Percentiles rank a stretch among this genome's conserved stretches.
Conservation (phyloP, 2,329 filamentous ascomycete species). For the Phyllosticta citrichinensis region DNA sequence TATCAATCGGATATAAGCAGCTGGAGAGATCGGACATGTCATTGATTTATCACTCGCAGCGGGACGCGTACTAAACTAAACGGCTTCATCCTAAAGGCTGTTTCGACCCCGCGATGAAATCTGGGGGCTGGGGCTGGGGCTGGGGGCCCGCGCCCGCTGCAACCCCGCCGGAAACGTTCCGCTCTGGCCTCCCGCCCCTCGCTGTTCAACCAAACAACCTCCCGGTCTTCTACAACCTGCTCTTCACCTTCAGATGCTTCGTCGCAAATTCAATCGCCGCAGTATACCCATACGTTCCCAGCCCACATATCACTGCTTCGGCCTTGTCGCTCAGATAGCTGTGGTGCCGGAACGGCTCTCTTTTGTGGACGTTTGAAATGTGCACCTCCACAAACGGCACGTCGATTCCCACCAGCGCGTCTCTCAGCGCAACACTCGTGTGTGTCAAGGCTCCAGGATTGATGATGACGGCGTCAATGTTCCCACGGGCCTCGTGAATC, state of each 20-base stretch:
- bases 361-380: conserved; percentile 61
- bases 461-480: conserved; percentile 59
- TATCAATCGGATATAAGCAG: neutral
- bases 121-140: neutral
- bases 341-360: conserved; percentile 58
- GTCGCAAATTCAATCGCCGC: conserved; percentile 36
- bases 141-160: neutral
- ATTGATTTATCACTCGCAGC: neutral
- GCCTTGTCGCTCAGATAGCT: conserved; percentile 71
- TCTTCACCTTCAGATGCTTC: conserved; percentile 18
- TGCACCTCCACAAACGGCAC: conserved; percentile 74
- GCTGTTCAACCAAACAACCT: no score
- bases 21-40: neutral
- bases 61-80: conserved; percentile 5
- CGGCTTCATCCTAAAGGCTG: conserved; percentile 1
- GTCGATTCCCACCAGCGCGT: conserved; percentile 57
- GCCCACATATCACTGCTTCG: conserved; percentile 59
- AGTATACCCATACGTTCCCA: conserved; percentile 42
- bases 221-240: neutral
- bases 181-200: neutral
- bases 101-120: conserved; percentile 2
- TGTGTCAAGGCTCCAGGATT: conserved; percentile 69
- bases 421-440: conserved; percentile 65
- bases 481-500: conserved; percentile 55
- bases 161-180: conserved; percentile 8